A percentile compares a stretch with the other conserved stretches of the same genome.
These are phyloP conservation scores for Eucalyptus cladocalyx DNA, from an alignment of 345 rosid genomes.

Conservation along the genomic window DNA sequence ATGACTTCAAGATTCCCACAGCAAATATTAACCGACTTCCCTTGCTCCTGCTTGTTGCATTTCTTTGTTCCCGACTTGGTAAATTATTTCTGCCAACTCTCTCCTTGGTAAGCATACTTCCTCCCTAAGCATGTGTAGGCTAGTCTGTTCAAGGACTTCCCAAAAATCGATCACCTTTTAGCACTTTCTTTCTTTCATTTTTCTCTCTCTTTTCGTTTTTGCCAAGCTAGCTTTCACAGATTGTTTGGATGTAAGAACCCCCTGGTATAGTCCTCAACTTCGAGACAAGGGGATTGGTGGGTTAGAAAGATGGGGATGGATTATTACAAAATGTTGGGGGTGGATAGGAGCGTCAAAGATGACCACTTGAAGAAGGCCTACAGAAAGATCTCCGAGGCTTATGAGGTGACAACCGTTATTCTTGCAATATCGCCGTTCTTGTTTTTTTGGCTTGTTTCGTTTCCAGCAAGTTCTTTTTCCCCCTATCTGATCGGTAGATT, in stretches of 20 bases:
- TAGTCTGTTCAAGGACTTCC: too few species aligned
- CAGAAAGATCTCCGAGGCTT: conserved; percentile 75
- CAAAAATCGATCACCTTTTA: neutral
- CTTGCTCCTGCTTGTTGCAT: neutral
- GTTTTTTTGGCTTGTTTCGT: neutral
- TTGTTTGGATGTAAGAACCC: neutral
- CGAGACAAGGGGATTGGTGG: neutral
- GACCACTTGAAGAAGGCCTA: conserved; percentile 80
- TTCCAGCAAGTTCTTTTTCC: neutral
- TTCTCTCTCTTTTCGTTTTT: neutral
- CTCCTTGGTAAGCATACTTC: too few species aligned
- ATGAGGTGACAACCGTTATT: conserved; percentile 27
- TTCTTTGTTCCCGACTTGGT: neutral
- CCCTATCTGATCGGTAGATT: neutral
- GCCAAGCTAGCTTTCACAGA: neutral
- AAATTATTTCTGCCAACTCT: too few species aligned
- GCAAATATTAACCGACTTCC: neutral
- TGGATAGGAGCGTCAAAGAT: conserved; percentile 46
- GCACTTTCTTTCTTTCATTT: neutral
- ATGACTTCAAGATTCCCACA: too few species aligned
- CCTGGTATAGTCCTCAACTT: neutral
- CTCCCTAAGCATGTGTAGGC: too few species aligned
- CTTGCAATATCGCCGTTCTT: neutral
- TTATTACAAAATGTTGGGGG: conserved; percentile 46
- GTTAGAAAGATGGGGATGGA: conserved; percentile 29